Percentiles rank a stretch among this genome's conserved stretches.
Conservation (phyloP, 257 asterid genomes). For the Lycium ferocissimum region DNA sequence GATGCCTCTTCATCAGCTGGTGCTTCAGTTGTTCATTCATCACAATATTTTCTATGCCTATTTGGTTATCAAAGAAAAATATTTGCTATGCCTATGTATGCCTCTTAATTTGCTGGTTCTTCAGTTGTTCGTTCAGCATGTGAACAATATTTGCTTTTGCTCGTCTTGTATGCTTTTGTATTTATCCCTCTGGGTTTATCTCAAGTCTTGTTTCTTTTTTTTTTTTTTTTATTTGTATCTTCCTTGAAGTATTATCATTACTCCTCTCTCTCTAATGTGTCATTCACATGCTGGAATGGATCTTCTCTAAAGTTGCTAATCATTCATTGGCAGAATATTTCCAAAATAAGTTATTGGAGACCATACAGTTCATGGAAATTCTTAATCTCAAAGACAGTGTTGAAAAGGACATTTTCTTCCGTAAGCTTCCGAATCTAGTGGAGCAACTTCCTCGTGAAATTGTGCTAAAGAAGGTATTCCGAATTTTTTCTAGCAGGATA, state of each 20-base stretch:
- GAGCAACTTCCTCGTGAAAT: conserved; percentile 98
- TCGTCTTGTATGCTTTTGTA: neutral
- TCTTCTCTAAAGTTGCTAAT: conserved; percentile 36
- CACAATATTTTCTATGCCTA: conserved; percentile 14
- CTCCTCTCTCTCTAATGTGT: neutral
- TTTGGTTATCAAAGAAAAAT: too few relatives aligned
- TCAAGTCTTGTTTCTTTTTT: neutral
- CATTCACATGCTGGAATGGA: conserved; percentile 3
- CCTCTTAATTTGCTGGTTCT: conserved; percentile 5
- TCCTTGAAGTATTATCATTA: neutral
- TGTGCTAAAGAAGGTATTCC: conserved; percentile 87
- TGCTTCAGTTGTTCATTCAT: conserved; percentile 6
- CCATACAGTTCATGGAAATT: conserved; percentile 97
- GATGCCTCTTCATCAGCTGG: neutral
- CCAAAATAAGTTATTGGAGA: conserved; percentile 94
- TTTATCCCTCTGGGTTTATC: conserved; percentile 10
- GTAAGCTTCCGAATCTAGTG: conserved; percentile 92
- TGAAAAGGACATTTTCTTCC: conserved; percentile 95
- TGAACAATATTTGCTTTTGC: neutral
- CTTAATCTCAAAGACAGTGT: conserved; percentile 97
- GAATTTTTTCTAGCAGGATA: neutral
- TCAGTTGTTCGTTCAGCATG: neutral
- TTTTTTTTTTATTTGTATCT: neutral
- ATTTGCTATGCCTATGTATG: too few relatives aligned
- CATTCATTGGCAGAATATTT: conserved; percentile 80